Evolutionary conservation across 1,284 basidiomycete species (phyloP).

Genomic region (Lentinula novae-zelandiae): DNA sequence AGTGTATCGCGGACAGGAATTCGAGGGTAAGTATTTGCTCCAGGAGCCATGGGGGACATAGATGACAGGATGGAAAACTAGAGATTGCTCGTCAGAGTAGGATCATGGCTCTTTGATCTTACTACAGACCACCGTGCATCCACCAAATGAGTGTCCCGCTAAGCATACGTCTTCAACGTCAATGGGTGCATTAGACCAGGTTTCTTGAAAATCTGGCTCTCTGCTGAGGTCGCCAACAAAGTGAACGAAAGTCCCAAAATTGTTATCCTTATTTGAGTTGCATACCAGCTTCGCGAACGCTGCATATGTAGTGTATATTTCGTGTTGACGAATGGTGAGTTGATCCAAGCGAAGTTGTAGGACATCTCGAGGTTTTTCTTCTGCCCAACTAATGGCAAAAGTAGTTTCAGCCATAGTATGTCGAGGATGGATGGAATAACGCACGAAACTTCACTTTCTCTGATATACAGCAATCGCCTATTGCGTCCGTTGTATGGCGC

Average conservation of each 20-base stretch:
- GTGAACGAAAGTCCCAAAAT: not conserved
- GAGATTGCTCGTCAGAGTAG: not conserved
- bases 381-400: slow-evolving; percentile 26
- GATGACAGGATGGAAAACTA: slow-evolving; percentile 55
- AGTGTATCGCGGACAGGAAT: slow-evolving; percentile 56
- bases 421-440: slow-evolving; percentile 18
- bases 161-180: slow-evolving; percentile 45
- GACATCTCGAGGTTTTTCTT: slow-evolving; percentile 18
- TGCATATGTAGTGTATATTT: slow-evolving; percentile 58
- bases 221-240: slow-evolving; percentile 20
- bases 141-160: slow-evolving; percentile 77
- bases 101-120: not conserved
- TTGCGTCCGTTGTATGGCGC: slow-evolving; percentile 27
- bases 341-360: slow-evolving; percentile 58
- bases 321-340: slow-evolving; percentile 59
- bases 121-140: slow-evolving; percentile 60
- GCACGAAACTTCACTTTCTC: slow-evolving; percentile 48
- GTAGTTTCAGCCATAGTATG: not conserved
- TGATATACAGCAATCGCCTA: slow-evolving; percentile 39
- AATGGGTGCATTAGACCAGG: slow-evolving; percentile 31
- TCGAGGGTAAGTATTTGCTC: slow-evolving; percentile 21
- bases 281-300: slow-evolving; percentile 37
- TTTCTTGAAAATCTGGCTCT: slow-evolving; percentile 36
- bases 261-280: slow-evolving; percentile 25
- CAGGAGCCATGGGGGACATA: slow-evolving; percentile 30